phyloP scores from a whole-genome alignment of 768 basidiomycete genomes.

The Amanita pallidorosea region DNA sequence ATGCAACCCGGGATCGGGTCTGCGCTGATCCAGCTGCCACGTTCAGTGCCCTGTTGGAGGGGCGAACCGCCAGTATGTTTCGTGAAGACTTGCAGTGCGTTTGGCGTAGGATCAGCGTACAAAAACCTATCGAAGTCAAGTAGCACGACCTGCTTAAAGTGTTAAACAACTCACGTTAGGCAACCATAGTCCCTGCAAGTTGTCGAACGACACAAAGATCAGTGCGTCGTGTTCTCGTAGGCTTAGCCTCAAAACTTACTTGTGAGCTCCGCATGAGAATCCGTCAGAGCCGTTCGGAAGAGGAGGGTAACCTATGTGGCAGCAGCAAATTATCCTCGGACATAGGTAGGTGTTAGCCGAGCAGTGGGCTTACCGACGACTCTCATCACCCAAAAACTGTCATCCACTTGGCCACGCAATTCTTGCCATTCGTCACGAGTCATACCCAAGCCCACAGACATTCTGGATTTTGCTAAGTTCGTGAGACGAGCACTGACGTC shows the following conservation, averaged over 20 bases:
- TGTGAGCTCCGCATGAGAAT: slow-evolving; percentile 86
- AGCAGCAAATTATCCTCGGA: not conserved
- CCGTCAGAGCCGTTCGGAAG: slow-evolving; percentile 73
- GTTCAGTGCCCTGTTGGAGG: slow-evolving; percentile 40
- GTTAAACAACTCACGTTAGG: slow-evolving; percentile 51
- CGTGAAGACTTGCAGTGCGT: slow-evolving; percentile 77
- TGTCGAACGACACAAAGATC: not conserved
- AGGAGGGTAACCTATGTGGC: slow-evolving; percentile 78
- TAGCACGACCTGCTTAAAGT: not conserved
- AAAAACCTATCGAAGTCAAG: slow-evolving; percentile 47
- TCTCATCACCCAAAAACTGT: slow-evolving; percentile 88
- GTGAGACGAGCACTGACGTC: not conserved
- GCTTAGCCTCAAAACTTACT: slow-evolving; percentile 30
- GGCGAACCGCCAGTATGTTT: slow-evolving; percentile 30
- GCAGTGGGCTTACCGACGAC: slow-evolving; percentile 47
- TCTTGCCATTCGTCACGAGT: slow-evolving; percentile 56
- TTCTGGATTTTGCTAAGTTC: slow-evolving; percentile 32
- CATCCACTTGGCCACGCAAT: slow-evolving; percentile 59
- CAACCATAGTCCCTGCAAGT: slow-evolving; percentile 76
- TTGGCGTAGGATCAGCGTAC: slow-evolving; percentile 70
- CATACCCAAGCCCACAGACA: slow-evolving; percentile 76
- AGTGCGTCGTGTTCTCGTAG: not conserved
- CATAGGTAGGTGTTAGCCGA: not conserved
- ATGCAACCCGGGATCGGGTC: slow-evolving; percentile 77
- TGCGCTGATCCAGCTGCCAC: slow-evolving; percentile 73